phyloP scores from a whole-genome alignment of 1,284 basidiomycete genomes.

The Puccinia sorghi region DNA sequence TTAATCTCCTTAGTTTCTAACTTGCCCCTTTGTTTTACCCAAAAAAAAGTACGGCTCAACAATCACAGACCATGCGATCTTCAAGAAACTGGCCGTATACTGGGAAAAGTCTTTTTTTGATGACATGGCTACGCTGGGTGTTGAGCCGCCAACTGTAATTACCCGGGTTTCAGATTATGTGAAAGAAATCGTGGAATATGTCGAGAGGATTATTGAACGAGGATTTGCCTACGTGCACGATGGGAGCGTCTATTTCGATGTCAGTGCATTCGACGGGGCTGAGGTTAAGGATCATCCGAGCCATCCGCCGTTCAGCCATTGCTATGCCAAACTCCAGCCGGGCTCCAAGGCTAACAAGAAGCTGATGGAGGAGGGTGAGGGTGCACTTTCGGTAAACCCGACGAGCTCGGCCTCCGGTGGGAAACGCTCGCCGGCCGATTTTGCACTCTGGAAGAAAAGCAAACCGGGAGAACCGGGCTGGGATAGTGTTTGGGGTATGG shows the following conservation, averaged over 20 bases:
- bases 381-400: slow-evolving; percentile 59
- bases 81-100: slow-evolving; percentile 76
- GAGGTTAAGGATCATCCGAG: slow-evolving; percentile 22
- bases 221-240: slow-evolving; percentile 83
- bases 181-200: slow-evolving; percentile 87
- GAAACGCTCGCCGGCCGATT: slow-evolving; percentile 70
- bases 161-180: slow-evolving; percentile 98
- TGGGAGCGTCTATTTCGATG: slow-evolving; percentile 95
- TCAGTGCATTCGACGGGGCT: slow-evolving; percentile 75
- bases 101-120: slow-evolving; percentile 91
- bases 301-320: slow-evolving; percentile 62
- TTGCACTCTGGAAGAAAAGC: slow-evolving; percentile 97
- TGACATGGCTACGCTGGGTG: slow-evolving; percentile 84
- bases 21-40: neutral
- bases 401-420: slow-evolving; percentile 64
- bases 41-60: slow-evolving; percentile 69
- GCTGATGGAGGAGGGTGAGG: slow-evolving; percentile 89
- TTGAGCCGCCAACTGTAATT: slow-evolving; percentile 83
- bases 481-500: slow-evolving; percentile 93
- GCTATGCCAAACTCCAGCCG: slow-evolving; percentile 93
- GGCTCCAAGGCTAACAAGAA: slow-evolving; percentile 92
- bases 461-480: slow-evolving; percentile 98
- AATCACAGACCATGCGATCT: slow-evolving; percentile 83
- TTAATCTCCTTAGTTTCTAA: neutral
- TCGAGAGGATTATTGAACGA: slow-evolving; percentile 80